Evolutionary conservation across 352 stramenopile species (phyloP).

Genomic region (Pythium scleroteichum): DNA sequence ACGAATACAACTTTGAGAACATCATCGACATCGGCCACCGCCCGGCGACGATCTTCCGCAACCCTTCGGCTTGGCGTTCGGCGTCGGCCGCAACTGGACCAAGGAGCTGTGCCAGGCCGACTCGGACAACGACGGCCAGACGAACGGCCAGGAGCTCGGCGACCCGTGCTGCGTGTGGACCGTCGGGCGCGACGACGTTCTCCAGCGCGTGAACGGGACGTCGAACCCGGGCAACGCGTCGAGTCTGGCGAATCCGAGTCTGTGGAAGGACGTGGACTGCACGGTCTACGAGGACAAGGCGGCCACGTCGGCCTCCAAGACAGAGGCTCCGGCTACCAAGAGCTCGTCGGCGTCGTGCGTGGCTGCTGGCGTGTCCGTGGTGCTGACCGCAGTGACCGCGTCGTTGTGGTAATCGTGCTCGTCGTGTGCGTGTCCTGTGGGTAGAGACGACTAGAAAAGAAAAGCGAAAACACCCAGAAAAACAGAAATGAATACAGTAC

Average conservation of each 20-base stretch:
- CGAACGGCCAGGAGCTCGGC: constrained; percentile 84
- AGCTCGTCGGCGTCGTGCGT: not conserved
- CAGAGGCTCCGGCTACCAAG: not conserved
- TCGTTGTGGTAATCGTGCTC: constrained; percentile 7
- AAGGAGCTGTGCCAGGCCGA: constrained; percentile 56
- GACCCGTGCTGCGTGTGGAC: constrained; percentile 78
- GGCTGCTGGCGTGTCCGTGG: not conserved
- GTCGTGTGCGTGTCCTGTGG: not conserved
- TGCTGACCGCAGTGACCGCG: not conserved
- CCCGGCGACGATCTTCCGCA: constrained; percentile 16
- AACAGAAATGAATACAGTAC: too few relatives aligned
- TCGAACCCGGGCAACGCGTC: constrained; percentile 7
- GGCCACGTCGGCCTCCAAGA: not conserved
- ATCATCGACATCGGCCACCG: constrained; percentile 19
- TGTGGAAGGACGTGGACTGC: constrained; percentile 24
- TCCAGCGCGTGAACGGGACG: constrained; percentile 13
- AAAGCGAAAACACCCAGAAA: not conserved
- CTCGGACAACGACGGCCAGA: constrained; percentile 76
- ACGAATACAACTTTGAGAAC: too few relatives aligned
- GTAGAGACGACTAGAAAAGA: not conserved
- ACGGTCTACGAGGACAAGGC: not conserved
- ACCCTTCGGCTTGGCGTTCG: constrained; percentile 37
- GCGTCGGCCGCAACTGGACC: constrained; percentile 30
- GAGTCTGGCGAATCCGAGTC: constrained; percentile 8
- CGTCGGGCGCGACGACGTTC: constrained; percentile 11